Evolutionary conservation across 2,329 filamentous ascomycete species (phyloP), one percentile per base, ranked within the genome.

Genomic region (Chaetomium olivaceum): DNA sequence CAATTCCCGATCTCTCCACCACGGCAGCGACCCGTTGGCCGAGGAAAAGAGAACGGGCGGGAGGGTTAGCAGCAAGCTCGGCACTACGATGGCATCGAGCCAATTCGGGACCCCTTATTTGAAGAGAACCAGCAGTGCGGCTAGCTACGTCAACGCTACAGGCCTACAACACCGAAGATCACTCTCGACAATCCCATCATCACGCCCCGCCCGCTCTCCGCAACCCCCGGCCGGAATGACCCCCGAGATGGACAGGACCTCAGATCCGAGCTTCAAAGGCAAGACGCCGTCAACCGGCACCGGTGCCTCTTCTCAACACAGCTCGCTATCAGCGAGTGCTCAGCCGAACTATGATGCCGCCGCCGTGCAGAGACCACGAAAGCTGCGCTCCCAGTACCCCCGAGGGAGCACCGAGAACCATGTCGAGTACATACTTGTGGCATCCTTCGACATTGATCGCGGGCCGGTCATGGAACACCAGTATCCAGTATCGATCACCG

Each of bases 401-500:
- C 83, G 87, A n/a, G 84, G 89, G 64, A 85, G 87, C 12, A 81
- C 82, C 6, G 90, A 98, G 76, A 96, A 95, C 74, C 95, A 99
- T 89, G 95, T 99, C 79, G 95, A 99, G 77, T 99, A 98, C 76
- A 98, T 99, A 61, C 83, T 99, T 61, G 95, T 99, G 62, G 95
- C 95, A 4, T 96, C 93, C 2, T 99, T 99, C 79, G 93, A 98
- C 78, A 96, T 98, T 73, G 94, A 98, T 77, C 89, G 92, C 61
- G 95, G 95, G 3, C 94, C 94, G 56, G 89, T 97, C 72, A 98
- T 99, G 95, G 95, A 99, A 76, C 93, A 99, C 76, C 95, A 99
- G 76, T 99, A 94, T 75, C 95, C 95, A 0, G 89, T 92, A 51
- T 89, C 94, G 59, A 98, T 99, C 68, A 97, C 93, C 59, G 94